Base-by-base conservation (phyloP, 1,139 yeast species). In the Taphrina pruni region DNA sequence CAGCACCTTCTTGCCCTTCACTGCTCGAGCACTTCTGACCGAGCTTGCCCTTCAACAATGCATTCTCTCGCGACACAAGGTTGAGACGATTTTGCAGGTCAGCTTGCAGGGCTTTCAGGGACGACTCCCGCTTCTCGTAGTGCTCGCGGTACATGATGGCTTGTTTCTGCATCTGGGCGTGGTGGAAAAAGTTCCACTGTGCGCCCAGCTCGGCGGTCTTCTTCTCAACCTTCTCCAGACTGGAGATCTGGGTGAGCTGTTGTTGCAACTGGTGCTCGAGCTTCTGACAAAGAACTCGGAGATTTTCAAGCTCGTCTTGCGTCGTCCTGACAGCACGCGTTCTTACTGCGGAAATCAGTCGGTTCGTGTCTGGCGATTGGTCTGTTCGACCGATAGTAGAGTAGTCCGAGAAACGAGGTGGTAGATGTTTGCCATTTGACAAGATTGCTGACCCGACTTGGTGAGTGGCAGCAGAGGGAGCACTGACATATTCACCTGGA, bases 161-260 rank as follows among this genome's bases (percentile, higher is more conserved):
- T 54, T 54, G 58, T 21, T 54, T 54, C 58, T 54, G 58, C 58
- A 54, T 54, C 9, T 54, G 58, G 7, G 58, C 58, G 17, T 54
- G 58, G 17, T 54, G 58, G 35, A 54, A 54, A 36, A 36, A 38
- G 45, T 54, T 54, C 58, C 58, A 54, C 20, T 54, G 58, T 9
- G 58, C 58, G 35, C 58, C 58, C 11, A 54, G 43, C 43, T 54
- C 58, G 17, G 43, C 43, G 21, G 58, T 54, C 58, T 36, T 54
- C 26, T 54, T 35, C 45, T 54, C 58, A 35, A 38, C 41, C 21
- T 38, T 17, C 11, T 54, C 58, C n/a, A 54, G 43, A 54, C 58
- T 36, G 20, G 58, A 35, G 26, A 54, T 54, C 43, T 54, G 58
- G 8, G 58, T 36, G 20, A 36, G 43, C 43, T 54, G 58, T 20